phyloP scores from a whole-genome alignment of 306 rosid species.

The Quercus suber region DNA sequence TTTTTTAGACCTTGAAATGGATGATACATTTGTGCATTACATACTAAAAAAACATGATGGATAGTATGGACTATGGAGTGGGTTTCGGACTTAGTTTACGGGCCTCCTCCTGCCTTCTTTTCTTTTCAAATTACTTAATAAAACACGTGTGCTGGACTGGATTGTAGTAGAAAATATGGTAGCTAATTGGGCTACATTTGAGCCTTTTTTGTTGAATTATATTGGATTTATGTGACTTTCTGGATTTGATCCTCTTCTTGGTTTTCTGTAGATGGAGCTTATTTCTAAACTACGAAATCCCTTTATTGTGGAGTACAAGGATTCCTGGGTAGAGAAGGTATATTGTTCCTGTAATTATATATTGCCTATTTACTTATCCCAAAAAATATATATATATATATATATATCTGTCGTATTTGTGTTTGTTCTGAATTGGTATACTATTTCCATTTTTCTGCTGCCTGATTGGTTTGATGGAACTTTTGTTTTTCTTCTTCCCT shows the following conservation, averaged over 20 bases:
- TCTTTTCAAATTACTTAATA: no score
- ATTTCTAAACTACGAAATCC: constrained; percentile 84
- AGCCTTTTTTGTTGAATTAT: constrained; percentile 14
- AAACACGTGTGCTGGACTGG: not conserved
- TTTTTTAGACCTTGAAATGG: not conserved
- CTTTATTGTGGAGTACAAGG: constrained; percentile 97
- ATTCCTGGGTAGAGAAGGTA: constrained; percentile 99
- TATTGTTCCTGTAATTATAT: not conserved
- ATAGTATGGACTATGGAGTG: no score
- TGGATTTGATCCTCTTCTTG: constrained; percentile 1
- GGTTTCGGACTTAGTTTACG: no score
- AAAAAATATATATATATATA: no score
- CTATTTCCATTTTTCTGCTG: not conserved
- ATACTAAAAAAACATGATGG: not conserved
- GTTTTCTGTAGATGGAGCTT: constrained; percentile 82
- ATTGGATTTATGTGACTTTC: constrained; percentile 4
- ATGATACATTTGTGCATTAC: not conserved
- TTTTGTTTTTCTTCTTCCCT: not conserved
- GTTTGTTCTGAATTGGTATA: not conserved
- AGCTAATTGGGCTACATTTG: constrained; percentile 3
- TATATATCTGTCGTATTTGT: not conserved
- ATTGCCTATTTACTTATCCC: not conserved
- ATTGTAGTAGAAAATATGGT: not conserved
- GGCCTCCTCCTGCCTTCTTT: no score
- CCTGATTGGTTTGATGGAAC: not conserved